Percentiles rank a stretch among this genome's conserved stretches.
These are phyloP conservation scores for Neurospora pannonica DNA, from an alignment of 495 filamentous ascomycete genomes.

Conservation along the genomic window DNA sequence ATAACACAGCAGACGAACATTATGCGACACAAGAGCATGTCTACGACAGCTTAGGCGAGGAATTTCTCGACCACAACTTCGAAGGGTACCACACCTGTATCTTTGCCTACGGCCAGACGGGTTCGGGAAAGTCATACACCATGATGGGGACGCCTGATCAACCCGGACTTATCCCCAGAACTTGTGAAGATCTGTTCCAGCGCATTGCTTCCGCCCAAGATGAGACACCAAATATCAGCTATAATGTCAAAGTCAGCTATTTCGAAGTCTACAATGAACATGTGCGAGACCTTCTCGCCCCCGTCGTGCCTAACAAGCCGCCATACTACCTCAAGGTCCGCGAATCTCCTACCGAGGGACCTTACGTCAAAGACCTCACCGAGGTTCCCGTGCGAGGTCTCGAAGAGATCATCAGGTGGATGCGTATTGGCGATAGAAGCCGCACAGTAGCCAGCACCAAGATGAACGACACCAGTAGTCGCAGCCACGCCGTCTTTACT, in stretches of 20 bases:
- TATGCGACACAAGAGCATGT: constrained; percentile 72
- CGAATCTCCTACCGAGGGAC: constrained; percentile 87
- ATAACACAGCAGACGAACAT: constrained; percentile 56
- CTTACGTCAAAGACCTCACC: constrained; percentile 95
- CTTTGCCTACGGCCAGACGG: constrained; percentile 97
- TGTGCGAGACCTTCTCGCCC: constrained; percentile 86
- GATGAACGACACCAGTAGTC: constrained; percentile 96
- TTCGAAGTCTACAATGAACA: constrained; percentile 99
- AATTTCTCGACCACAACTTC: constrained; percentile 98
- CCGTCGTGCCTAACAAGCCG: constrained; percentile 54
- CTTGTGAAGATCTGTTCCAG: constrained; percentile 92
- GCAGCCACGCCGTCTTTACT: constrained; percentile 95
- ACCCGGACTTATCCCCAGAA: constrained; percentile 91
- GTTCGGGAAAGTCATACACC: constrained; percentile 95
- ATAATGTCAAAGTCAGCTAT: constrained; percentile 94
- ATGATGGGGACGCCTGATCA: constrained; percentile 93
- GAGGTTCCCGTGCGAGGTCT: constrained; percentile 81
- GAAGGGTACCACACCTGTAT: constrained; percentile 99
- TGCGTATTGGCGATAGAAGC: constrained; percentile 80
- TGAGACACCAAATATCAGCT: constrained; percentile 75
- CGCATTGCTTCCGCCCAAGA: constrained; percentile 73
- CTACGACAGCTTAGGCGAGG: constrained; percentile 89
- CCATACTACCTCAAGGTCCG: constrained; percentile 95
- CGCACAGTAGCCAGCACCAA: constrained; percentile 94
- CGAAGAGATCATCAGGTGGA: constrained; percentile 75